Conservation (phyloP, 257 asterid species). For the Gentiana macrophylla region DNA sequence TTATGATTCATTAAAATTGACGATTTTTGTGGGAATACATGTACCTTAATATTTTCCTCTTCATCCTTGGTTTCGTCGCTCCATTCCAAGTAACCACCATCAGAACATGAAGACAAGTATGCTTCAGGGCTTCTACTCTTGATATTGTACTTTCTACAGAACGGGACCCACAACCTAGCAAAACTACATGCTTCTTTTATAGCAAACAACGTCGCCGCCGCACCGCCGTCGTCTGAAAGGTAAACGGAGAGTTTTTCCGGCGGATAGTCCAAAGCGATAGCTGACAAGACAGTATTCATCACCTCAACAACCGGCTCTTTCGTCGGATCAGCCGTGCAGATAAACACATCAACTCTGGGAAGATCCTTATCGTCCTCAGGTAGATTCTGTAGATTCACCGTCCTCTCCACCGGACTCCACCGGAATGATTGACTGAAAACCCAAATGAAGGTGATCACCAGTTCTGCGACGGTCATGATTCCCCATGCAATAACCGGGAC, state of each 20-base stretch:
- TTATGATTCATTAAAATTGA: too few species aligned
- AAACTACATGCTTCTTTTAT: conserved; percentile 48
- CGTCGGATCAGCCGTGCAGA: conserved; percentile 63
- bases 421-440: conserved; percentile 49
- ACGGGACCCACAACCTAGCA: conserved; percentile 58
- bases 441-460: conserved; percentile 55
- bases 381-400: conserved; percentile 45
- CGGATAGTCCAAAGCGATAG: conserved; percentile 75
- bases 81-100: conserved; percentile 34
- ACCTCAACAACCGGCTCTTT: conserved; percentile 78
- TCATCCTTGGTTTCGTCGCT: conserved; percentile 35
- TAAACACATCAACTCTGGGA: conserved; percentile 53
- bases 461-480: conserved; percentile 41
- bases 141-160: conserved; percentile 50
- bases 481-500: conserved; percentile 45
- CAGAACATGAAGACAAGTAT: conserved; percentile 44
- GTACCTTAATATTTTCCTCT: conserved; percentile 48
- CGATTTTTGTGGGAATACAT: too few species aligned
- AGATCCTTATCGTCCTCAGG: conserved; percentile 28
- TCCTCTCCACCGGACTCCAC: conserved; percentile 65
- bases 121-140: conserved; percentile 64
- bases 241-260: conserved; percentile 60
- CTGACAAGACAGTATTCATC: conserved; percentile 75
- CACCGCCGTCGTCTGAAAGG: conserved; percentile 73
- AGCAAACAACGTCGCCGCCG: conserved; percentile 56